Conservation (phyloP, 2,329 filamentous ascomycete species). For the Exophiala bonariae region DNA sequence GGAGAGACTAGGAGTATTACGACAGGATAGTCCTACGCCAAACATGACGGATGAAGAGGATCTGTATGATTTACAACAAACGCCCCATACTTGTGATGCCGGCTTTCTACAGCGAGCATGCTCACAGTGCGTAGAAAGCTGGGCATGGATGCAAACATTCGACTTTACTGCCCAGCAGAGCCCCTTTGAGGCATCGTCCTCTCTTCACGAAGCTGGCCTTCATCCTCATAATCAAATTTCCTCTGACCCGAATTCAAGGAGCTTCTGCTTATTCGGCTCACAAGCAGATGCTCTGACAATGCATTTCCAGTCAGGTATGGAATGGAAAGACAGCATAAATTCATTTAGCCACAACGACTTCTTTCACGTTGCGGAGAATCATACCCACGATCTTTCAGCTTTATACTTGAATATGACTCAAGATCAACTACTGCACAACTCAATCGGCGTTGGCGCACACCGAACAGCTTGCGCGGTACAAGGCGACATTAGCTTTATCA, state of each 20-base stretch:
- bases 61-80: constrained; percentile 54
- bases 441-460: too few species aligned
- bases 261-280: constrained; percentile 12
- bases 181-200: constrained; percentile 20
- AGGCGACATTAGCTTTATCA: too few species aligned
- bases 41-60: constrained; percentile 62
- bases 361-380: too few species aligned
- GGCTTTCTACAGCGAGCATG: constrained; percentile 53
- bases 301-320: constrained; percentile 19
- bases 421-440: constrained; percentile 17
- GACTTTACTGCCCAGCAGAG: constrained; percentile 21
- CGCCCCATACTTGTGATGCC: constrained; percentile 52
- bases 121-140: constrained; percentile 57
- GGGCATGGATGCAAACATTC: constrained; percentile 44
- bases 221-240: constrained; percentile 44
- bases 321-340: constrained; percentile 41
- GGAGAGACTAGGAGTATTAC: constrained; percentile 58
- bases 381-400: constrained; percentile 15
- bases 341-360: too few species aligned
- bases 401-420: constrained; percentile 19
- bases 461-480: too few species aligned
- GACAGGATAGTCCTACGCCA: constrained; percentile 47
- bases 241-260: constrained; percentile 24
- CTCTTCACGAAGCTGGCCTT: constrained; percentile 34
- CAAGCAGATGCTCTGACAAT: constrained; percentile 17